Evolutionary conservation across 2,329 filamentous ascomycete genomes (phyloP).

Genomic region (Penicillium brasilianum): DNA sequence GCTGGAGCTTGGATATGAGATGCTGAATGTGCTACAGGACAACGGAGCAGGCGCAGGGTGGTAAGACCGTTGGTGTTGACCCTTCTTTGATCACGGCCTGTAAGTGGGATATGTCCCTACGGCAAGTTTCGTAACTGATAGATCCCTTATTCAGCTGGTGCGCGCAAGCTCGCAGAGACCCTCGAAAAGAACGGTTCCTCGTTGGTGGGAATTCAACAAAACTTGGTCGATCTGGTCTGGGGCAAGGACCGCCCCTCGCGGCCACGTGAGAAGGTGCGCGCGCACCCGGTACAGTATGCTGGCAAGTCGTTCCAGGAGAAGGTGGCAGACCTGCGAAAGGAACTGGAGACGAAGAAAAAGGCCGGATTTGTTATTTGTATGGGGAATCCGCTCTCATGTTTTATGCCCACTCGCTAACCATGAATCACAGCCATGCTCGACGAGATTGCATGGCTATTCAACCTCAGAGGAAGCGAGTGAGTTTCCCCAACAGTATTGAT

Average conservation of each 20-base stretch:
- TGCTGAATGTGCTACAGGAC: conserved; percentile 52
- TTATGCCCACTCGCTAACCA: conserved; percentile 20
- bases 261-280: conserved; percentile 75
- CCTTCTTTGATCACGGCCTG: conserved; percentile 79
- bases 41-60: conserved; percentile 80
- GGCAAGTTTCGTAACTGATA: not conserved
- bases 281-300: conserved; percentile 73
- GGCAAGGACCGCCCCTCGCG: conserved; percentile 71
- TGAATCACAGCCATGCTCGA: conserved; percentile 73
- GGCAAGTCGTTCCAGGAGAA: conserved; percentile 85
- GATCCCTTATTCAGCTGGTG: conserved; percentile 55
- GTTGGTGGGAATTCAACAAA: conserved; percentile 75
- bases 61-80: conserved; percentile 89
- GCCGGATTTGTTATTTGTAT: conserved; percentile 80
- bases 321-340: conserved; percentile 83
- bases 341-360: conserved; percentile 86
- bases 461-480: conserved; percentile 85
- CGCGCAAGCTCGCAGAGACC: conserved; percentile 78
- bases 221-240: conserved; percentile 94
- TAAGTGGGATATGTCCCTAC: conserved; percentile 36
- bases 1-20: not conserved
- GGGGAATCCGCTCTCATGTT: conserved; percentile 14
- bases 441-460: conserved; percentile 98
- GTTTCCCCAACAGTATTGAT: not conserved
- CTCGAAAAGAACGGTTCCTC: conserved; percentile 84